A percentile compares a stretch with the other conserved stretches of the same genome.
These are phyloP conservation scores for Rutstroemia sydowiana DNA, from an alignment of 2,329 filamentous ascomycete species.

Conservation along the genomic window DNA sequence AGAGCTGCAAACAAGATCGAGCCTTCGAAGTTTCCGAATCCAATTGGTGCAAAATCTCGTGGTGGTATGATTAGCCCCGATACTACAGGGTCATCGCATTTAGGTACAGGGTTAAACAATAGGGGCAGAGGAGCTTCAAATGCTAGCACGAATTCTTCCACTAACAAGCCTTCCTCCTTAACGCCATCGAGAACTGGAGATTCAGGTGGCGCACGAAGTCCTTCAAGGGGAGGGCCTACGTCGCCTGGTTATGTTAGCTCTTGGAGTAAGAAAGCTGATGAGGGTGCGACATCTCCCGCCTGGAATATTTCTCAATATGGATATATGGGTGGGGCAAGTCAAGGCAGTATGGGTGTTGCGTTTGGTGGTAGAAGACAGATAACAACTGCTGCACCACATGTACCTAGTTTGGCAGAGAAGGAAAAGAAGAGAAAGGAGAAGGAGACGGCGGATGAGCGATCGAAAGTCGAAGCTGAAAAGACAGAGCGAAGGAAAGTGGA, in stretches of 20 bases:
- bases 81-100: slow-evolving; percentile 43
- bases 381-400: slow-evolving; percentile 69
- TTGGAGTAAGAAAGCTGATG: slow-evolving; percentile 83
- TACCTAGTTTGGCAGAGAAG: slow-evolving; percentile 79
- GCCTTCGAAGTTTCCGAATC: slow-evolving; percentile 63
- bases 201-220: slow-evolving; percentile 50
- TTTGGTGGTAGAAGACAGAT: slow-evolving; percentile 92
- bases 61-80: slow-evolving; percentile 58
- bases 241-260: slow-evolving; percentile 61
- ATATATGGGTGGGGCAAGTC: slow-evolving; percentile 95
- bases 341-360: slow-evolving; percentile 87
- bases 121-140: slow-evolving; percentile 45
- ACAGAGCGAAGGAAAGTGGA: slow-evolving; percentile 38
- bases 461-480: slow-evolving; percentile 47
- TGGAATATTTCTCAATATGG: slow-evolving; percentile 99
- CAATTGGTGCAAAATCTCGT: slow-evolving; percentile 64
- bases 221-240: slow-evolving; percentile 47
- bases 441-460: slow-evolving; percentile 52
- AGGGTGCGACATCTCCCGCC: slow-evolving; percentile 73
- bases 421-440: slow-evolving; percentile 57
- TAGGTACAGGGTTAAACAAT: slow-evolving; percentile 33
- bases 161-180: slow-evolving; percentile 34
- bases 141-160: slow-evolving; percentile 51
- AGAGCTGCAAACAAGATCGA: slow-evolving; percentile 71
- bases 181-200: slow-evolving; percentile 29